Evolutionary conservation across 495 filamentous ascomycete species (phyloP).

Genomic region (Trichoderma virens): DNA sequence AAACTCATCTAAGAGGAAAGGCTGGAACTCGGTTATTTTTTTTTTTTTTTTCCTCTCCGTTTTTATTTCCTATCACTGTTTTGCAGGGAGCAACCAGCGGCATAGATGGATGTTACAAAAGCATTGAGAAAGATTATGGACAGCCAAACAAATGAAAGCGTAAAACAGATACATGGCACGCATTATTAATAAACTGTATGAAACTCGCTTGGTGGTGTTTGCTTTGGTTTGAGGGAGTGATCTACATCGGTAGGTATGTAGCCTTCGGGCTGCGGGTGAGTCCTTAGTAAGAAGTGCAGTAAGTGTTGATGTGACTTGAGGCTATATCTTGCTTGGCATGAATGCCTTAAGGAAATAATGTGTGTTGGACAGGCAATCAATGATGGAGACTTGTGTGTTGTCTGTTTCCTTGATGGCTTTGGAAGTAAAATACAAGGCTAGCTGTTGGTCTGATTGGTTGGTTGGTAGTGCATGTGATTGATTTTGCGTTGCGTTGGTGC

Average conservation of each 20-base stretch:
- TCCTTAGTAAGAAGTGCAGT: not conserved
- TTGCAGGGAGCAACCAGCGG: slow-evolving; percentile 4
- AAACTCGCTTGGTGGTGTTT: not conserved
- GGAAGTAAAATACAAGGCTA: no score
- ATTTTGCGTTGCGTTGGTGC: no score
- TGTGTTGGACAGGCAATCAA: no score
- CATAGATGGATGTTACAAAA: slow-evolving; percentile 9
- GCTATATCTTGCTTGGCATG: no score
- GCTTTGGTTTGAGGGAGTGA: not conserved
- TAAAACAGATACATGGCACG: not conserved
- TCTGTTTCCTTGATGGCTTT: no score
- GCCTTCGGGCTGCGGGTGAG: not conserved
- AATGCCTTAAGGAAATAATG: no score
- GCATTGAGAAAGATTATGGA: slow-evolving; percentile 7
- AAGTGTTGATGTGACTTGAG: not conserved
- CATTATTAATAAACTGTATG: not conserved
- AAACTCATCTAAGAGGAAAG: not conserved
- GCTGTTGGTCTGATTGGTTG: no score
- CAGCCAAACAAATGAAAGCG: slow-evolving; percentile 8
- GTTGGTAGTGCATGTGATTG: no score
- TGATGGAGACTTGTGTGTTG: no score
- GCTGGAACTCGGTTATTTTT: not conserved
- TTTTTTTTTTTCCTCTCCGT: slow-evolving; percentile 4
- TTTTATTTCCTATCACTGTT: not conserved
- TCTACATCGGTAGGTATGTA: not conserved